Percentiles rank a stretch among this genome's conserved stretches.
Evolutionary conservation across 2,329 filamentous ascomycete genomes (phyloP).

Genomic region (Monosporascus ibericus): DNA sequence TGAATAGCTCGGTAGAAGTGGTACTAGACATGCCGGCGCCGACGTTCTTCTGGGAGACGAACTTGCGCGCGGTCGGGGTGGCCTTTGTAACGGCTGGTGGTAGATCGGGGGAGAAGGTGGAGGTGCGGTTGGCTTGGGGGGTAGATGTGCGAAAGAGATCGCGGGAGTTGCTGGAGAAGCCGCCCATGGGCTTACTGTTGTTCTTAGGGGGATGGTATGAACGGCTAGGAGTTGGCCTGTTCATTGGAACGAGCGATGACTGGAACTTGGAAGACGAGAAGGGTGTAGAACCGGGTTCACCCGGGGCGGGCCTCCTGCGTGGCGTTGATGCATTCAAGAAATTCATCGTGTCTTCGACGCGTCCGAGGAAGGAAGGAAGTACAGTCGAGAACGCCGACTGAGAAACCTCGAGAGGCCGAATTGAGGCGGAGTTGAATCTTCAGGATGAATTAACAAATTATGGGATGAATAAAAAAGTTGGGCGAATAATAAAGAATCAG

Average conservation of each 20-base stretch:
- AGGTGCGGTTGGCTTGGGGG: conserved; percentile 18
- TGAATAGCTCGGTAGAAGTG: conserved; percentile 46
- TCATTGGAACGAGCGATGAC: conserved; percentile 28
- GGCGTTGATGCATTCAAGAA: conserved; percentile 12
- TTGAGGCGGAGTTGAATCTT: no score
- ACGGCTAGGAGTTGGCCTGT: conserved; percentile 18
- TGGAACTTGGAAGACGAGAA: conserved; percentile 24
- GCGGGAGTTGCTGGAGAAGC: conserved; percentile 15
- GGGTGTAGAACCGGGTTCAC: conserved; percentile 23
- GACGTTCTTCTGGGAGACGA: conserved; percentile 31
- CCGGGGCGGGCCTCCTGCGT: conserved; percentile 23
- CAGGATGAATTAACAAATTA: no score
- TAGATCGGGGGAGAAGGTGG: conserved; percentile 23
- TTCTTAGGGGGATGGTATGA: conserved; percentile 8
- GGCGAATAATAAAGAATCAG: no score
- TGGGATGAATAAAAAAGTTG: neutral
- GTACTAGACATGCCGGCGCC: conserved; percentile 45
- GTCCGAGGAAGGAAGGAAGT: neutral
- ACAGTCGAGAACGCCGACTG: neutral
- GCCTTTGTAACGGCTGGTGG: conserved; percentile 18
- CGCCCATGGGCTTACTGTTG: conserved; percentile 9
- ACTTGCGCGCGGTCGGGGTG: conserved; percentile 20
- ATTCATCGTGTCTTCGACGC: conserved; percentile 17
- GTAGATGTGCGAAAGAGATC: conserved; percentile 26
- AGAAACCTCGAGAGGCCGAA: neutral